Evolutionary conservation across 345 rosid genomes (phyloP), one percentile per base, ranked within the genome.

Genomic region (Pelargonium nanum): DNA sequence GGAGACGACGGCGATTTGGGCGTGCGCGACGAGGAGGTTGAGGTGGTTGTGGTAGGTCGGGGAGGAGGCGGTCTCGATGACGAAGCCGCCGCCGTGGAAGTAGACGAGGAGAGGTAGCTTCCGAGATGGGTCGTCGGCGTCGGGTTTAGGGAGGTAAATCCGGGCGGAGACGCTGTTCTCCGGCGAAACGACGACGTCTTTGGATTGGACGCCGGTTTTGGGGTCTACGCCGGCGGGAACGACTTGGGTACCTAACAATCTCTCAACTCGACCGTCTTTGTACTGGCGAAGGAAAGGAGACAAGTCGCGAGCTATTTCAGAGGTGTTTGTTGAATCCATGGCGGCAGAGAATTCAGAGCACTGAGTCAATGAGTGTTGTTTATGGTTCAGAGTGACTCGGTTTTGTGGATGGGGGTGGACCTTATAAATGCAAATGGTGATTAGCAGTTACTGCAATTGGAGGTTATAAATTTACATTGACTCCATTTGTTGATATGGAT

Each of bases 261-360:
- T 63, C 54, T 84, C 80, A n/a, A 87, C 53, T 2, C 75, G 72
- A 23, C 90, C 95, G 56, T 80, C 84, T 70, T 75, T 68, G 81
- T 74, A 71, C 12, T 72, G 5, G 13, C 55, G 67, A 50, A 66
- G 23, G 21, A 76, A 0, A 19, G 82, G 84, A 51, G 78, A 57
- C 59, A 5, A 60, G 44, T 82, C 81, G 34, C 19, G 26, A 23
- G 73, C 68, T 30, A 71, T 56, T 62, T 76, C 80, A 22, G 80
- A 60, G 21, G 48, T 12, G 54, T 53, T 15, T 30, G 4, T 10
- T 34, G 64, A 68, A 20, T 24, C 74, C 67, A 69, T 54, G 22
- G 56, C n/a, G 7, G 45, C 1, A 10, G 13, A 9, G 12, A 34
- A 34, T 3, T 28, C 45, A 34, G 45, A 34, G 45, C 12, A 34